A percentile compares a stretch with the other conserved stretches of the same genome.
phyloP scores from a whole-genome alignment of 129 eudicot species.

The Sambucus nigra region DNA sequence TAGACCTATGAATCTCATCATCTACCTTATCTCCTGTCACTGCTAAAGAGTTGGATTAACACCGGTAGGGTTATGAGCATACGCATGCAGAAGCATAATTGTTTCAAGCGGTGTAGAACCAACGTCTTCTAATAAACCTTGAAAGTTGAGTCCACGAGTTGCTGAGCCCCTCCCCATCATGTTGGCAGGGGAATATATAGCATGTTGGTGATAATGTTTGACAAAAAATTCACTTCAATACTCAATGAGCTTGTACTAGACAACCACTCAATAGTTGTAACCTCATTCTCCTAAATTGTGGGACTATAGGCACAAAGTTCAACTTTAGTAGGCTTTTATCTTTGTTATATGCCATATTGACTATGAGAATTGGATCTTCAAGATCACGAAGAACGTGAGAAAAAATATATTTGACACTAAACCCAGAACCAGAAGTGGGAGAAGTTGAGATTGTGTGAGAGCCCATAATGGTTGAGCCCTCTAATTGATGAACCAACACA shows the following conservation, averaged over 20 bases:
- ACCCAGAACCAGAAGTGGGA: too few relatives aligned
- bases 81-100: constrained; percentile 90
- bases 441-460: too few relatives aligned
- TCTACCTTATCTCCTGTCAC: constrained; percentile 76
- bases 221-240: constrained; percentile 90
- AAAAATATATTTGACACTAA: too few relatives aligned
- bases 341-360: too few relatives aligned
- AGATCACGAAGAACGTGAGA: too few relatives aligned
- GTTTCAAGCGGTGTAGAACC: constrained; percentile 90
- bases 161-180: constrained; percentile 92
- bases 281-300: constrained; percentile 70
- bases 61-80: constrained; percentile 98
- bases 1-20: constrained; percentile 70
- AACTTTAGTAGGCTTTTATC: too few relatives aligned
- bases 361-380: too few relatives aligned
- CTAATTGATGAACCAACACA: too few relatives aligned
- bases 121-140: constrained; percentile 84
- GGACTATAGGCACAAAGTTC: too few relatives aligned
- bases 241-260: constrained; percentile 94
- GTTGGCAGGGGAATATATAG: constrained; percentile 85
- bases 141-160: constrained; percentile 80
- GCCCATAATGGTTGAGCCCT: too few relatives aligned
- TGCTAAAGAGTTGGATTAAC: constrained; percentile 85
- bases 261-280: constrained; percentile 87
- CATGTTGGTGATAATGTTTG: constrained; percentile 57